Conservation (phyloP, 164 flowering plant genomes). For the Magnolia kwangsiensis region DNA sequence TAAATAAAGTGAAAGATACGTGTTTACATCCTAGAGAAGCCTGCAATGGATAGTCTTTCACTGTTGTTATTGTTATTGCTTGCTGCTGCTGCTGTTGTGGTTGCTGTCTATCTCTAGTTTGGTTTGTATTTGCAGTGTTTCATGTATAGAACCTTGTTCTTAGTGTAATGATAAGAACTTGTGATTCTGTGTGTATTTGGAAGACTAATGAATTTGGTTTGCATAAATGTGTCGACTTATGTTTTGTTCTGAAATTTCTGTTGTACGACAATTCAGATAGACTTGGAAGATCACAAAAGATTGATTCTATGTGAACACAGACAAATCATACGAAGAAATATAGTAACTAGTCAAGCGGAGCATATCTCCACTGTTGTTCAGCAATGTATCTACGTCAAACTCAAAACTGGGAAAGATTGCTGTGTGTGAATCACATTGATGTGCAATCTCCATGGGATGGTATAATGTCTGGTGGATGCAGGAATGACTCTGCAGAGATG, state of each 20-base stretch:
- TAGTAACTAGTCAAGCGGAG: too few species aligned
- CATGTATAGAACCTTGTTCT: background rate
- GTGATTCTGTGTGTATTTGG: background rate
- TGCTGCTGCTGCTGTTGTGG: background rate
- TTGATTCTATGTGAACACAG: too few species aligned
- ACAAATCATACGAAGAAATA: too few species aligned
- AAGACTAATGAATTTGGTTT: background rate
- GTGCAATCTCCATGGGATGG: conserved; percentile 1
- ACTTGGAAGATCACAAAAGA: too few species aligned
- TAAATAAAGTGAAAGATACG: conserved; percentile 3
- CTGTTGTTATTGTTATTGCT: background rate
- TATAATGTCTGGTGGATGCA: conserved; percentile 50
- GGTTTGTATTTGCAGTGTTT: background rate
- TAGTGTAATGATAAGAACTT: background rate
- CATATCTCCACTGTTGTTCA: too few species aligned
- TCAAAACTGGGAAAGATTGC: too few species aligned
- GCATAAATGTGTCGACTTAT: too few species aligned
- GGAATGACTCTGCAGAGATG: conserved; percentile 78
- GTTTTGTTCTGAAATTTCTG: background rate
- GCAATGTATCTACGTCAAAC: too few species aligned
- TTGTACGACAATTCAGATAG: too few species aligned
- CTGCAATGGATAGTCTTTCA: background rate
- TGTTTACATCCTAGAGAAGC: background rate
- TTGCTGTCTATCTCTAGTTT: background rate
- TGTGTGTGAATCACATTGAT: too few species aligned